Conservation (phyloP, 306 rosid genomes). For the Cucumis hystrix region DNA sequence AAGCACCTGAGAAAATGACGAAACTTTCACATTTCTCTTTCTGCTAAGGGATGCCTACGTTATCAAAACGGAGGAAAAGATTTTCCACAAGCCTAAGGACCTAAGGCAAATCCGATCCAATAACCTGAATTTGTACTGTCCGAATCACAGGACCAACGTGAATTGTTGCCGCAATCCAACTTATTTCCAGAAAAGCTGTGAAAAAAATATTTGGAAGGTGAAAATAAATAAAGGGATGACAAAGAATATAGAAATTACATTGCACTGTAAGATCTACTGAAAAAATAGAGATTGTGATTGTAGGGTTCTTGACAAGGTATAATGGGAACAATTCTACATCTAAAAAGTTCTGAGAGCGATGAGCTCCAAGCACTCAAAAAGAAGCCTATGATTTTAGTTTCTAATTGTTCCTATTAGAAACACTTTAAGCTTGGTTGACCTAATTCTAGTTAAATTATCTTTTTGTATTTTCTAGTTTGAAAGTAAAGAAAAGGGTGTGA, state of each 20-base stretch:
- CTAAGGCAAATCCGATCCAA: slow-evolving; percentile 9
- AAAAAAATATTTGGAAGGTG: not conserved
- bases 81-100: not conserved
- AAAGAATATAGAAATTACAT: not conserved
- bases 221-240: not conserved
- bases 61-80: not conserved
- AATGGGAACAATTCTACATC: too few species aligned
- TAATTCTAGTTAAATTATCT: too few species aligned
- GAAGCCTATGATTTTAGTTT: too few species aligned
- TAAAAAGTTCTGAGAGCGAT: too few species aligned
- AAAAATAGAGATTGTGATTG: not conserved
- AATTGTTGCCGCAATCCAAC: slow-evolving; percentile 48
- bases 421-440: too few species aligned
- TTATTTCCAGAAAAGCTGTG: slow-evolving; percentile 87
- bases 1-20: slow-evolving; percentile 33
- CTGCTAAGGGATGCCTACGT: not conserved
- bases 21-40: slow-evolving; percentile 6
- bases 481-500: too few species aligned
- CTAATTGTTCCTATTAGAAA: too few species aligned
- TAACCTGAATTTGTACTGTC: slow-evolving; percentile 48
- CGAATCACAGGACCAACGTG: slow-evolving; percentile 35
- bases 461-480: too few species aligned
- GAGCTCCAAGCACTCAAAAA: too few species aligned
- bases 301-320: too few species aligned
- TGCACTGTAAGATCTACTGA: not conserved